A percentile compares a stretch with the other conserved stretches of the same genome.
Conservation (phyloP, 495 filamentous ascomycete species). For the Glonium stellatum region DNA sequence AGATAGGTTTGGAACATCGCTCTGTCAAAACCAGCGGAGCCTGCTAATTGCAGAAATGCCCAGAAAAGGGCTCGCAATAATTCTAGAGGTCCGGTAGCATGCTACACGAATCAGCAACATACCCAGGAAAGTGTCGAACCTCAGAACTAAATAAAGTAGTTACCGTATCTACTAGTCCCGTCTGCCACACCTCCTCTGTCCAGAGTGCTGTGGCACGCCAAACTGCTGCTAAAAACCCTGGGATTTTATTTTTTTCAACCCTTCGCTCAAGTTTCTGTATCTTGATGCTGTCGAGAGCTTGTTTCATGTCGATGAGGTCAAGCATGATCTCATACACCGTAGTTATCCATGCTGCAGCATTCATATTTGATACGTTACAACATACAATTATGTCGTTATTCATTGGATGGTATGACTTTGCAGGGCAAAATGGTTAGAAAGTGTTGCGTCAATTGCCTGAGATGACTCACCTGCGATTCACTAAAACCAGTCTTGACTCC, state of each 20-base stretch:
- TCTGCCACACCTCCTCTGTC: neutral
- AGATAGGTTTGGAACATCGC: conserved; percentile 26
- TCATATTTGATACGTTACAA: conserved; percentile 6
- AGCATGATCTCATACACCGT: conserved; percentile 46
- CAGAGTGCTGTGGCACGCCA: neutral
- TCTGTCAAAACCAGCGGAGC: conserved; percentile 13
- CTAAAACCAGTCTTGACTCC: neutral
- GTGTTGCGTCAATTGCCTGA: neutral
- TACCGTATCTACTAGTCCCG: neutral
- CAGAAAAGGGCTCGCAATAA: conserved; percentile 15
- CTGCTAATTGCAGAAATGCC: conserved; percentile 18
- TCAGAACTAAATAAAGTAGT: neutral
- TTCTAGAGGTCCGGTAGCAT: neutral
- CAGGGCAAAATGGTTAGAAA: conserved; percentile 23
- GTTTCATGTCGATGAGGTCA: conserved; percentile 38
- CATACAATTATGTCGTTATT: conserved; percentile 54
- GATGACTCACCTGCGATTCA: conserved; percentile 45
- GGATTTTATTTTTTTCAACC: conserved; percentile 3
- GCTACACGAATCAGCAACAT: neutral
- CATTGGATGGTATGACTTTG: conserved; percentile 60
- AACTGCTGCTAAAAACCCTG: conserved; percentile 2
- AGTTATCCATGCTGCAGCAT: conserved; percentile 41
- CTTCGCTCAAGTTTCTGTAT: conserved; percentile 7
- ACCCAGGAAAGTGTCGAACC: no score
- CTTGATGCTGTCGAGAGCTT: conserved; percentile 12